Evolutionary conservation across 2,329 filamentous ascomycete species (phyloP).

Genomic region (Clarireedia paspali): DNA sequence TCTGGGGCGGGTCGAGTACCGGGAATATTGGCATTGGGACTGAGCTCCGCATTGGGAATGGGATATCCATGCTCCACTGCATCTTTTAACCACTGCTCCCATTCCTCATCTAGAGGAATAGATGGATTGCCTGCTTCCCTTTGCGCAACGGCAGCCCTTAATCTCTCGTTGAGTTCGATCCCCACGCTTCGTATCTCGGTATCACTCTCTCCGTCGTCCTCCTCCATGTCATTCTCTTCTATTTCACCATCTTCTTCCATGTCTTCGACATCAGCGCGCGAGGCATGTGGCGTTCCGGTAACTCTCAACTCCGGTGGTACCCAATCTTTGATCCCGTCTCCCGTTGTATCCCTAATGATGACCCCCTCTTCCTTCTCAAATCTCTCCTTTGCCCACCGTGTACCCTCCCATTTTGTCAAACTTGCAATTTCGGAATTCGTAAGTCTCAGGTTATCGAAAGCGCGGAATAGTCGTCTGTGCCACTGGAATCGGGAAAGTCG

Average conservation of each 20-base stretch:
- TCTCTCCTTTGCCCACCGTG: slow-evolving; percentile 73
- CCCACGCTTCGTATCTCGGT: slow-evolving; percentile 51
- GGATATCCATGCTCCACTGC: slow-evolving; percentile 50
- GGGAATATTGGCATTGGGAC: slow-evolving; percentile 27
- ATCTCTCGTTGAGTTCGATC: slow-evolving; percentile 54
- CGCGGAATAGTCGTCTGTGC: slow-evolving; percentile 68
- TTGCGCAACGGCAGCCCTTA: slow-evolving; percentile 55
- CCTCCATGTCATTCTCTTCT: slow-evolving; percentile 28
- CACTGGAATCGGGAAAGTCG: slow-evolving; percentile 71
- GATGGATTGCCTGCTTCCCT: slow-evolving; percentile 52
- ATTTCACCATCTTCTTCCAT: slow-evolving; percentile 29
- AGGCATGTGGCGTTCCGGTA: slow-evolving; percentile 12
- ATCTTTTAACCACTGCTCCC: slow-evolving; percentile 69
- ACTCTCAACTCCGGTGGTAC: slow-evolving; percentile 37
- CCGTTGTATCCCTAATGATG: slow-evolving; percentile 62
- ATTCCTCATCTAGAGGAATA: slow-evolving; percentile 59
- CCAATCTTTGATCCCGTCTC: slow-evolving; percentile 59
- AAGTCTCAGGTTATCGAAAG: slow-evolving; percentile 62
- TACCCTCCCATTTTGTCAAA: slow-evolving; percentile 77
- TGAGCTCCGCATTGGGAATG: slow-evolving; percentile 28
- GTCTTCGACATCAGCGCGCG: slow-evolving; percentile 24
- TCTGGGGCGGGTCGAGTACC: slow-evolving; percentile 30
- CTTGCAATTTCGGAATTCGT: slow-evolving; percentile 62
- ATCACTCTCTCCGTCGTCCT: slow-evolving; percentile 43
- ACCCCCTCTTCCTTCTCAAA: slow-evolving; percentile 70